Conservation (phyloP, 768 basidiomycete species). For the Mrakia frigida region DNA sequence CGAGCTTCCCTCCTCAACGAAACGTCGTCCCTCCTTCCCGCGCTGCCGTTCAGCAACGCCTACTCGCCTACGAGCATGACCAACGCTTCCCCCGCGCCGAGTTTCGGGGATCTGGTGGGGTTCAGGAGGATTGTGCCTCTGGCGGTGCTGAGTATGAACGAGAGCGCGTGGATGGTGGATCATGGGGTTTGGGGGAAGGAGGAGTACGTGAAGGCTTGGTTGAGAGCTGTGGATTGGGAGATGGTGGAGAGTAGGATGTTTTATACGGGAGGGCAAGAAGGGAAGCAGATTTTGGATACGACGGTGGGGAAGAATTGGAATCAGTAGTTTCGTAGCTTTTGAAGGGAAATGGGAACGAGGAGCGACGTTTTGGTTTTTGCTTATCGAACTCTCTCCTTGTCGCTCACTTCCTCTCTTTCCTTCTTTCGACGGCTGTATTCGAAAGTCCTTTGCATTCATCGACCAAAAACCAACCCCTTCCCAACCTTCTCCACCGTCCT, state of each 20-base stretch:
- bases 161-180: constrained; percentile 29
- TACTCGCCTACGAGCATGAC: background rate
- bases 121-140: constrained; percentile 24
- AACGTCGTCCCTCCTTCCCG: background rate
- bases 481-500: constrained; percentile 67
- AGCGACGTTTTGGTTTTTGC: background rate
- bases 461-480: constrained; percentile 18
- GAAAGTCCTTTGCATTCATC: background rate
- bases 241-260: constrained; percentile 24
- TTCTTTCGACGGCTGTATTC: background rate
- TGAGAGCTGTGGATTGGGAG: constrained; percentile 31
- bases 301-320: constrained; percentile 1
- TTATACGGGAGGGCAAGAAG: background rate
- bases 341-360: background rate
- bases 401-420: background rate
- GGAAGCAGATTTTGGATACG: constrained; percentile 6
- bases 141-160: constrained; percentile 25
- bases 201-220: constrained; percentile 29
- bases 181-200: constrained; percentile 33
- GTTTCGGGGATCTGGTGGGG: no score
- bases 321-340: background rate
- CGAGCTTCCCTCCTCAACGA: background rate
- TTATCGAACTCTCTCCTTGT: background rate
- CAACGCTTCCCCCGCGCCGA: background rate
- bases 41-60: background rate